Conservation (phyloP, 2,329 filamentous ascomycete genomes). For the Mycogone perniciosa region DNA sequence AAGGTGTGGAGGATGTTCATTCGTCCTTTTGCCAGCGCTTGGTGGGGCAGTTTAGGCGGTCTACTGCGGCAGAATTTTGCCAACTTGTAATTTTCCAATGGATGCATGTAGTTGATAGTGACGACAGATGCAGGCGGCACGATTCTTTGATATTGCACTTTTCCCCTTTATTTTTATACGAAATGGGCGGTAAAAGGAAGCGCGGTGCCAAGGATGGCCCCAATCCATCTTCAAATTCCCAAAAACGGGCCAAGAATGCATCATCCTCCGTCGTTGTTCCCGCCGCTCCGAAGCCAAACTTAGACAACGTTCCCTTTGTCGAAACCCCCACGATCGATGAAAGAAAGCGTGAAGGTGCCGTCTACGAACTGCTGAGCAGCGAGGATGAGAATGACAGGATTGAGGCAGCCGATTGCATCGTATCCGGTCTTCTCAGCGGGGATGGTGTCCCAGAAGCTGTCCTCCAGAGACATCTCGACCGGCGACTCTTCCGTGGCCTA, state of each 20-base stretch:
- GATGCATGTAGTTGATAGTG: neutral
- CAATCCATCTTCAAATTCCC: constrained; percentile 19
- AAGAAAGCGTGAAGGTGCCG: constrained; percentile 49
- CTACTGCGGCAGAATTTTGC: constrained; percentile 6
- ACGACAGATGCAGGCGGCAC: neutral
- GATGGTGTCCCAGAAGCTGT: constrained; percentile 46
- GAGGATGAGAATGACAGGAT: constrained; percentile 52
- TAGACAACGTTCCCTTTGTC: constrained; percentile 40
- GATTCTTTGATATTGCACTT: constrained; percentile 4
- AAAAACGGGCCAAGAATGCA: constrained; percentile 29
- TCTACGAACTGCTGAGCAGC: constrained; percentile 57
- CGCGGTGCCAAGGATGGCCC: constrained; percentile 27
- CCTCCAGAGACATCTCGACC: constrained; percentile 53
- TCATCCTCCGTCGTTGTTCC: constrained; percentile 15
- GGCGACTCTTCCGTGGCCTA: constrained; percentile 75
- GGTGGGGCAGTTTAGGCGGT: constrained; percentile 1
- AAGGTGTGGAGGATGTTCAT: neutral
- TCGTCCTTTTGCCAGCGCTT: neutral
- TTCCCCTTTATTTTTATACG: constrained; percentile 12
- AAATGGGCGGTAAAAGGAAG: constrained; percentile 32
- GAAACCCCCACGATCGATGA: constrained; percentile 47
- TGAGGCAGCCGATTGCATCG: constrained; percentile 51
- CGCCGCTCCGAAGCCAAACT: constrained; percentile 20
- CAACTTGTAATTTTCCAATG: constrained; percentile 14
- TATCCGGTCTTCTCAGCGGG: constrained; percentile 48